Percentiles rank a stretch among this genome's conserved stretches.
phyloP scores from a whole-genome alignment of 176 grass and related monocot genomes.

The Carex littledalei region DNA sequence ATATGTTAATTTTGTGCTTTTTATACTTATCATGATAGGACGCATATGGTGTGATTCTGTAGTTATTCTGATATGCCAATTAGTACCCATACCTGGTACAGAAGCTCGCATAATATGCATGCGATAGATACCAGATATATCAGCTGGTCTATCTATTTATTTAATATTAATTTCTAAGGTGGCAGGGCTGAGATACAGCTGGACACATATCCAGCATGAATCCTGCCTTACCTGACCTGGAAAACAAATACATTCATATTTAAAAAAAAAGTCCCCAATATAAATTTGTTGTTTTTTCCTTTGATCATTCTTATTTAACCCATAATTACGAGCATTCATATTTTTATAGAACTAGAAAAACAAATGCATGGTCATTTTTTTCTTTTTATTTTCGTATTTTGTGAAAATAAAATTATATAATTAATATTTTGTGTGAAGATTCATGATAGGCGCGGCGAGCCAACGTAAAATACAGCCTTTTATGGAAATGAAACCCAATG shows the following conservation, averaged over 20 bases:
- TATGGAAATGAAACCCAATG: too few relatives aligned
- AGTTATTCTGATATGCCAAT: neutral
- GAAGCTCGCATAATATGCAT: neutral
- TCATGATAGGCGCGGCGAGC: too few relatives aligned
- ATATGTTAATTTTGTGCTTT: neutral
- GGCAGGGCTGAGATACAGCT: neutral
- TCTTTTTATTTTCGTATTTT: neutral
- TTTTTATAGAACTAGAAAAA: neutral
- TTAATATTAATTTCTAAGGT: neutral
- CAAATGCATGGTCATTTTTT: neutral
- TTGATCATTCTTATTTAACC: neutral
- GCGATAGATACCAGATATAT: neutral
- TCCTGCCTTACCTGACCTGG: neutral
- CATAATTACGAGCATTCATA: neutral
- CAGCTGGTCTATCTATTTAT: neutral
- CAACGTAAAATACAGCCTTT: too few relatives aligned
- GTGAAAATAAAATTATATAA: neutral
- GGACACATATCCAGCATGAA: neutral
- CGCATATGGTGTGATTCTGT: neutral
- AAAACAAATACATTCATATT: neutral
- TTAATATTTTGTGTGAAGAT: too few relatives aligned
- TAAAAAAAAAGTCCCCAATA: neutral
- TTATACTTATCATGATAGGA: neutral
- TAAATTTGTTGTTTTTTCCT: too few relatives aligned
- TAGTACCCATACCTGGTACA: neutral